Percentiles rank a stretch among this genome's conserved stretches.
phyloP scores from a whole-genome alignment of 768 basidiomycete species.

The Tricholoma terreum region DNA sequence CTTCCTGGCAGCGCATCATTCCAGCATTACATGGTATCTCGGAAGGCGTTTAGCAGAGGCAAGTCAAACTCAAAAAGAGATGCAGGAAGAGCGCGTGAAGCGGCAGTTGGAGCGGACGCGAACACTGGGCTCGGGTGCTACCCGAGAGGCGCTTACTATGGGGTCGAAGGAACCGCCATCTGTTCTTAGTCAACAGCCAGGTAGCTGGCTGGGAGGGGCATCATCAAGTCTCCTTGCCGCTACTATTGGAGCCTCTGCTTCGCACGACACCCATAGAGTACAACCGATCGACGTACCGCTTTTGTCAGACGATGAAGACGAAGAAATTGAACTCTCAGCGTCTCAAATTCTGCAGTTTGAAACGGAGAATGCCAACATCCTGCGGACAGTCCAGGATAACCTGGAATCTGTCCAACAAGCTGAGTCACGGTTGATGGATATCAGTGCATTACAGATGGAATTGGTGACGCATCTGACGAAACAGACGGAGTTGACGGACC shows the following conservation, averaged over 20 bases:
- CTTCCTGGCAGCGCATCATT: constrained; percentile 86
- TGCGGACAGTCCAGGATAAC: constrained; percentile 81
- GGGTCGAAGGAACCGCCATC: constrained; percentile 27
- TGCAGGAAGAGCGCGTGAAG: constrained; percentile 93
- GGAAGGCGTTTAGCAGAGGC: constrained; percentile 75
- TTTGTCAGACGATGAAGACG: constrained; percentile 63
- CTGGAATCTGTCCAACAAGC: constrained; percentile 89
- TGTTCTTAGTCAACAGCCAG: constrained; percentile 22
- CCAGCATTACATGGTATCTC: constrained; percentile 91
- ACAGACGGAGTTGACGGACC: constrained; percentile 91
- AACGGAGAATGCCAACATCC: constrained; percentile 82
- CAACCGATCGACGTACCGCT: constrained; percentile 22
- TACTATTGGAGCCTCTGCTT: constrained; percentile 50
- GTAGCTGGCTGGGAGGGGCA: constrained; percentile 62
- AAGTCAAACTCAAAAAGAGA: constrained; percentile 74
- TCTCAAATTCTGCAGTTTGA: constrained; percentile 94
- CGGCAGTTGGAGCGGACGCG: constrained; percentile 82
- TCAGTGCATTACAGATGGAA: constrained; percentile 90
- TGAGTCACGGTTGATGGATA: constrained; percentile 88
- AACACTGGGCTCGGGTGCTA: constrained; percentile 79
- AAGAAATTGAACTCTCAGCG: constrained; percentile 77
- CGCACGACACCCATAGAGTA: constrained; percentile 24
- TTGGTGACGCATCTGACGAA: constrained; percentile 81
- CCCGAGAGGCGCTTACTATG: constrained; percentile 55
- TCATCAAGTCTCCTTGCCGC: constrained; percentile 57